phyloP scores from a whole-genome alignment of 192 early-diverging fungal species.

The Chytriomyces sp. region DNA sequence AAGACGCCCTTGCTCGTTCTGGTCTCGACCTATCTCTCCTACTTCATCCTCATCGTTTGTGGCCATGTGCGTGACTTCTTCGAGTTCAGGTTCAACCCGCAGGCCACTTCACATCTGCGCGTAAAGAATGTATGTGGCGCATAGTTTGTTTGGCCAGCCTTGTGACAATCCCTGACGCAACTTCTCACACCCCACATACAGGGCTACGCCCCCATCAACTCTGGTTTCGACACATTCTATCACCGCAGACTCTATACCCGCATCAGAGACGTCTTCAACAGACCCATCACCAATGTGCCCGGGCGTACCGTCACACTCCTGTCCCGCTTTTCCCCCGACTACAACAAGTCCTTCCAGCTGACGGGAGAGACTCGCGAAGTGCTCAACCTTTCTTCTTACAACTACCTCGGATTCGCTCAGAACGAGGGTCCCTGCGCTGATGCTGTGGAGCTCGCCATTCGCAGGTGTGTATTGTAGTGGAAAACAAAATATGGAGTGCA shows the following conservation, averaged over 20 bases:
- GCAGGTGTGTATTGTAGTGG: constrained; percentile 40
- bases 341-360: constrained; percentile 81
- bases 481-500: not conserved
- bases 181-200: constrained; percentile 27
- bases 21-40: constrained; percentile 93
- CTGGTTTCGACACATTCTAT: constrained; percentile 97
- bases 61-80: constrained; percentile 94
- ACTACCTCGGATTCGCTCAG: constrained; percentile 98
- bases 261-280: constrained; percentile 92
- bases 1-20: constrained; percentile 80
- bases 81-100: constrained; percentile 72
- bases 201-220: constrained; percentile 91
- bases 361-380: constrained; percentile 78
- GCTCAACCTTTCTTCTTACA: constrained; percentile 95
- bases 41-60: constrained; percentile 89
- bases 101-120: constrained; percentile 70
- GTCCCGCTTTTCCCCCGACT: constrained; percentile 84
- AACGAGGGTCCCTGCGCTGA: constrained; percentile 91
- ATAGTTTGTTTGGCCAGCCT: too few species aligned
- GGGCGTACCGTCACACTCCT: constrained; percentile 83
- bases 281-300: constrained; percentile 91
- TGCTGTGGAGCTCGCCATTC: constrained; percentile 77
- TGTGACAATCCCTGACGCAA: not conserved
- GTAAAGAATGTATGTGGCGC: constrained; percentile 36
- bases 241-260: constrained; percentile 83